Base-by-base conservation (phyloP, 2,329 filamentous ascomycete species). In the Pestalotiopsis sp. region DNA sequence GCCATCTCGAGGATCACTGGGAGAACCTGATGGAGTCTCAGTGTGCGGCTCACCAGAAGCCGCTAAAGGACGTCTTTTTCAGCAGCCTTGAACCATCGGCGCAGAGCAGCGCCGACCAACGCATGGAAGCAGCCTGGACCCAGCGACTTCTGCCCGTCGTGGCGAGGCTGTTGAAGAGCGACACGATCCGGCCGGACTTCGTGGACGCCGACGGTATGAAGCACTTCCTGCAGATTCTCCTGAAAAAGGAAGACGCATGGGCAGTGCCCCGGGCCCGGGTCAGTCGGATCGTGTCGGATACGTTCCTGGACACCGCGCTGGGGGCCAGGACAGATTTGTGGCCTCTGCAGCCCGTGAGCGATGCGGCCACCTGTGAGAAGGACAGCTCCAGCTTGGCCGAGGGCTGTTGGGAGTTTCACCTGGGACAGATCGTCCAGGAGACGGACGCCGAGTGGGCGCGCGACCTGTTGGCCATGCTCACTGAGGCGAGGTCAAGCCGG, bases 251-350 rank as follows among this genome's bases (percentile, higher is more conserved):
- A n/a, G 76, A 79, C 4, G 80, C 82, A 30, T 87, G 88, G 81
- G 82, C 82, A 14, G 74, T 78, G 1, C 83, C 86, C 5, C 83
- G 86, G 74, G 83, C 82, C 68, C 88, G 85, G 73, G 84, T 86
- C 26, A 87, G 85, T 1, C 82, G 88, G 68, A 81, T 91, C 67
- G 82, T 91, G 35, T 81, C 86, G 40, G 90, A 92, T 73, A 89
- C 84, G 68, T 92, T 92, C 74, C 79, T 92, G n/a, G 89, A 92
- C 73, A 84, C 85, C 69, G 83, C 86, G 67, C 89, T 90, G 83
- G 88, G 89, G 55, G 89, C 89, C 2, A 79, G 81, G 26, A 70
- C 84, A 20, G 86, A 87, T 0, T 78, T 87, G 69, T 91, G 88
- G 88, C 88, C 88, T 0, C 80, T 70, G 24, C 72, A 71, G 22